Evolutionary conservation across 768 basidiomycete genomes (phyloP), one percentile per base, ranked within the genome.

Genomic region (Russula compacta): DNA sequence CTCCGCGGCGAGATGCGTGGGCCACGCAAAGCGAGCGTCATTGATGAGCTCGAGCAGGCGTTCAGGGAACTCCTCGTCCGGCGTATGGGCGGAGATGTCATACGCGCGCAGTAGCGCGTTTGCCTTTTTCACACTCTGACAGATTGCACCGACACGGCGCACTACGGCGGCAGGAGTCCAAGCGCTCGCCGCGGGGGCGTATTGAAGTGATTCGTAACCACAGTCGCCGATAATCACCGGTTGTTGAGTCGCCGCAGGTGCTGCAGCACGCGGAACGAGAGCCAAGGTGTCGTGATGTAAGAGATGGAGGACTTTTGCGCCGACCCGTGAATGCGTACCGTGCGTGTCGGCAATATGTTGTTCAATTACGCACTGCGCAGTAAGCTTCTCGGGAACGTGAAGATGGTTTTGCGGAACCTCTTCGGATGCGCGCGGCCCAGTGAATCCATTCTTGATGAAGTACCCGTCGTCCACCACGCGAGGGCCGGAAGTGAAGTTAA

Each of bases 161-260:
- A 83, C 80, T 59, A 83, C 83, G 42, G 79, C 82, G 0, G 79
- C 66, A 0, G 84, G 74, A 0, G 80, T 81, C 89, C 89, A 91
- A 6, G 78, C 70, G 6, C 83, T 85, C 2, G 80, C 79, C 14
- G 83, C 75, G 3, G 74, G 67, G 0, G 82, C 78, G 86, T 86
- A 87, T 10, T 83, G 76, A 52, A 83, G 76, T 11, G 85, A 82
- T 64, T 89, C 85, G 60, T 76, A 80, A 24, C 79, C 77, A 51
- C 81, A 83, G 70, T 91, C 89, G 7, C 89, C 89, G 52, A 91
- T 86, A 61, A 91, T 83, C 58, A 91, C 74, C 1, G 87, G 85
- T 62, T 91, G 87, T 24, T 72, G 78, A 73, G 40, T 68, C 64
- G 47, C 67, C 64, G 49, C 64, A 60, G 42, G 50, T n/a, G 29